Base-by-base conservation (phyloP, 345 rosid genomes). In the Murraya koenigii region DNA sequence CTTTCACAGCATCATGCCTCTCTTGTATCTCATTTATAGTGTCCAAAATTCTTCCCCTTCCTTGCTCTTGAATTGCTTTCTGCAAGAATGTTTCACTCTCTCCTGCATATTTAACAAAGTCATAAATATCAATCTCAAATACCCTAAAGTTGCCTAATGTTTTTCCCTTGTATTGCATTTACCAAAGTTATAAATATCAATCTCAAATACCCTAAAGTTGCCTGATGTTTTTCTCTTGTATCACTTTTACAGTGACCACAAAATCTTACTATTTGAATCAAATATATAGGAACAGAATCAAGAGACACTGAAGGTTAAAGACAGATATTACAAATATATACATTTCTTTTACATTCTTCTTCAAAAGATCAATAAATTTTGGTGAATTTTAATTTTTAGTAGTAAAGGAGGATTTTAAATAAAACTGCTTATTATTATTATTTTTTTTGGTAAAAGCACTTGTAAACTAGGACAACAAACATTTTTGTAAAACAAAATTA, bases 51-150 rank as follows among this genome's bases (percentile, higher is more conserved):
- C 88, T 85, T 7, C 98, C 97, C 75, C 97, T 88, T 36, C 98
- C 98, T 67, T 95, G 98, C 56, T 95, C 95, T 81, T 92, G 96
- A 72, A 95, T 95, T 33, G 98, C 98, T 41, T 90, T 95, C 78
- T 93, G 96, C 67, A 93, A 84, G 80, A 95, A 92, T 7, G 88
- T 90, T 85, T 95, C 98, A 75, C 97, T 93, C 85, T 92, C 98
- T 15, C 98, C 97, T 93, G 89, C 73, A 84, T 44, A 47, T 9
- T 23, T 15, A 58, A n/a, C 63, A 71, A 49, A 39, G n/a, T 41
- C 20, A 7, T 13, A 25, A 25, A 47, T 2, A 13, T 17, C 38
- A 68, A 25, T 68, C 55, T 14, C 56, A 68, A 44, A 41, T 44
- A n/a, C 54, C 11, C 30, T 41, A 23, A 38, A 8, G 8, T 32